These are phyloP conservation scores for Silene vulgaris DNA, from an alignment of 179 eudicot species.

Conservation along the genomic window DNA sequence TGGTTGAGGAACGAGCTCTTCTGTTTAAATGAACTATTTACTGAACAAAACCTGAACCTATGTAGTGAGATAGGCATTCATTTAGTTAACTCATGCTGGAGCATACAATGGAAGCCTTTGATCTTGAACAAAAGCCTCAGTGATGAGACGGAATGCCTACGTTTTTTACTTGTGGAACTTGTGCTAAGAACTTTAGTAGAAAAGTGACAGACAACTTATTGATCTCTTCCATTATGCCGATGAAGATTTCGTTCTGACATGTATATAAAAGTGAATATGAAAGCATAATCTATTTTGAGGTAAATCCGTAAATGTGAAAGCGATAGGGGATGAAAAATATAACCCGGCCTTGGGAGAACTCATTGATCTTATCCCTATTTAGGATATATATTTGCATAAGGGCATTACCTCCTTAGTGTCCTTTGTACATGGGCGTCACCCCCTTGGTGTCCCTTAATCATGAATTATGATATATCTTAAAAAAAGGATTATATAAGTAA, in stretches of 20 bases:
- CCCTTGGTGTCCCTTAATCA: no score
- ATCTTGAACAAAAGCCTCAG: no score
- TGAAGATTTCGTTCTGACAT: background rate
- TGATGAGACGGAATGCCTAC: background rate
- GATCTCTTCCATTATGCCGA: background rate
- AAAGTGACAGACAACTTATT: background rate
- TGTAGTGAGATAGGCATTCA: background rate
- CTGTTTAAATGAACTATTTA: constrained; percentile 3
- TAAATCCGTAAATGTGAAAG: background rate
- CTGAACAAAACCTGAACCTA: background rate
- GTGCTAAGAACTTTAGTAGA: background rate
- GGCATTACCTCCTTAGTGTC: no score
- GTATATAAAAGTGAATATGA: background rate
- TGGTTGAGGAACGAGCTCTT: background rate
- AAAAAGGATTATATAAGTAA: background rate
- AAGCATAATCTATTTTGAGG: background rate
- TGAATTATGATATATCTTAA: no score
- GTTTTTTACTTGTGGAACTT: background rate
- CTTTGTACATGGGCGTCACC: no score
- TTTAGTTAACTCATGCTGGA: background rate
- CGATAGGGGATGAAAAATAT: background rate
- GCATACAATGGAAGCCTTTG: background rate
- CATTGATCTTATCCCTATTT: no score
- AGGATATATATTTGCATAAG: no score
- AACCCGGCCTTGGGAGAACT: background rate